phyloP scores from a whole-genome alignment of 2,329 filamentous ascomycete genomes.

The Botryosphaeria dothidea region DNA sequence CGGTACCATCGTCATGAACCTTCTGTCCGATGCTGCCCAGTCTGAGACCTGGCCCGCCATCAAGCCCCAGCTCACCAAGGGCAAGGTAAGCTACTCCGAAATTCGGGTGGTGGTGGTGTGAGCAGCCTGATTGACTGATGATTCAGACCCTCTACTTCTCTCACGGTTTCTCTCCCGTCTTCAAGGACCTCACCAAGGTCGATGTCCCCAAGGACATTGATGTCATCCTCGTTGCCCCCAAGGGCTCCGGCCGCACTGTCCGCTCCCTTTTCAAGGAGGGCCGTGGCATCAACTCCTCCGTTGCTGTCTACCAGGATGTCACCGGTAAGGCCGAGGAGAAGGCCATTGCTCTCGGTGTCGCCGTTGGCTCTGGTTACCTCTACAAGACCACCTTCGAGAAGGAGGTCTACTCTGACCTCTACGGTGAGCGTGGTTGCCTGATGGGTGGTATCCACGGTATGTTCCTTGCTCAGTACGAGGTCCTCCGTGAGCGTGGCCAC shows the following conservation, averaged over 20 bases:
- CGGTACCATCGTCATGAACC: slow-evolving; percentile 98
- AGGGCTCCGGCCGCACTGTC: slow-evolving; percentile 98
- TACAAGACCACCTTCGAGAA: slow-evolving; percentile 99
- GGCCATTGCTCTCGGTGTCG: slow-evolving; percentile 93
- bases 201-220: slow-evolving; percentile 94
- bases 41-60: slow-evolving; percentile 98
- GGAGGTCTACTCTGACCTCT: slow-evolving; percentile 99
- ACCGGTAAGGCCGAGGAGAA: slow-evolving; percentile 98
- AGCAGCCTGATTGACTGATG: slow-evolving; percentile 25
- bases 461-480: slow-evolving; percentile 99
- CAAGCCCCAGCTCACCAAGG: slow-evolving; percentile 97
- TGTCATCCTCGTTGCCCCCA: slow-evolving; percentile 98
- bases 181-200: slow-evolving; percentile 99
- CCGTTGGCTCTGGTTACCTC: slow-evolving; percentile 95
- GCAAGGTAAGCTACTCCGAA: slow-evolving; percentile 73
- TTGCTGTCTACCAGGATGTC: slow-evolving; percentile 98
- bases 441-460: slow-evolving; percentile 99
- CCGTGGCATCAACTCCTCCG: slow-evolving; percentile 98
- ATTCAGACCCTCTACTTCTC: slow-evolving; percentile 97
- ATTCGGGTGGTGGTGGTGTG: not conserved
- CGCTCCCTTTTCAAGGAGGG: slow-evolving; percentile 98
- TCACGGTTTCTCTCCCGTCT: slow-evolving; percentile 99
- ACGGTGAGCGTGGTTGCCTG: slow-evolving; percentile 99
- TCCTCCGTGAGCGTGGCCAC: slow-evolving; percentile 98
- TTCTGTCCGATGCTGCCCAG: slow-evolving; percentile 96